These are phyloP conservation scores for Leccinum subtestaceum DNA, from an alignment of 768 basidiomycete species.

Conservation along the genomic window DNA sequence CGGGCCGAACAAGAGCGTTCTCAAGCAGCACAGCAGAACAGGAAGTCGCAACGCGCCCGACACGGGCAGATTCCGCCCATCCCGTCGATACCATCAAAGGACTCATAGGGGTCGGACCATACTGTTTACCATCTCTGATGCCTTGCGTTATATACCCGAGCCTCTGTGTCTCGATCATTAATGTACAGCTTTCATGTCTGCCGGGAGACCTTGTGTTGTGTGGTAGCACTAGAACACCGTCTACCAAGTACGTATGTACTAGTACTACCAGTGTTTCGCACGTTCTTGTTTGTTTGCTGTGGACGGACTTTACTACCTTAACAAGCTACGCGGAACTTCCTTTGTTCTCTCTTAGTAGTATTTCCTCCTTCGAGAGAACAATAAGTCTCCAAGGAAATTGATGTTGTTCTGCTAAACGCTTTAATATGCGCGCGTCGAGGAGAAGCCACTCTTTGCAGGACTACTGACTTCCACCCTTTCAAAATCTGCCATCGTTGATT, in stretches of 20 bases:
- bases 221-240: background rate
- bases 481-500: background rate
- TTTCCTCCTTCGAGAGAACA: slow-evolving; percentile 20
- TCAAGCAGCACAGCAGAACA: slow-evolving; percentile 56
- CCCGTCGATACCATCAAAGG: slow-evolving; percentile 29
- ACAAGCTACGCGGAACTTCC: no score
- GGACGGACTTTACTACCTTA: no score
- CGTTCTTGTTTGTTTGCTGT: no score
- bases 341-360: background rate
- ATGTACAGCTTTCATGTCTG: slow-evolving; percentile 1
- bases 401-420: background rate
- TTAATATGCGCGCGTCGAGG: slow-evolving; percentile 2
- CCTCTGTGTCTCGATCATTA: slow-evolving; percentile 1
- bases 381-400: slow-evolving; percentile 30
- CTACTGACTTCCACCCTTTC: background rate
- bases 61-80: slow-evolving; percentile 29
- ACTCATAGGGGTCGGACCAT: slow-evolving; percentile 8
- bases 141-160: slow-evolving; percentile 28
- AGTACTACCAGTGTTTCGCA: no score
- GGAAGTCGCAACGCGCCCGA: slow-evolving; percentile 55
- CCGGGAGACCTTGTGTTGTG: slow-evolving; percentile 9
- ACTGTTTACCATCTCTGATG: slow-evolving; percentile 16
- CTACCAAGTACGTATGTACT: no score
- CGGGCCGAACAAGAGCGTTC: slow-evolving; percentile 78
- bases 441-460: background rate